Conservation (phyloP, 2,329 filamentous ascomycete species). For the Alternaria infectoria region DNA sequence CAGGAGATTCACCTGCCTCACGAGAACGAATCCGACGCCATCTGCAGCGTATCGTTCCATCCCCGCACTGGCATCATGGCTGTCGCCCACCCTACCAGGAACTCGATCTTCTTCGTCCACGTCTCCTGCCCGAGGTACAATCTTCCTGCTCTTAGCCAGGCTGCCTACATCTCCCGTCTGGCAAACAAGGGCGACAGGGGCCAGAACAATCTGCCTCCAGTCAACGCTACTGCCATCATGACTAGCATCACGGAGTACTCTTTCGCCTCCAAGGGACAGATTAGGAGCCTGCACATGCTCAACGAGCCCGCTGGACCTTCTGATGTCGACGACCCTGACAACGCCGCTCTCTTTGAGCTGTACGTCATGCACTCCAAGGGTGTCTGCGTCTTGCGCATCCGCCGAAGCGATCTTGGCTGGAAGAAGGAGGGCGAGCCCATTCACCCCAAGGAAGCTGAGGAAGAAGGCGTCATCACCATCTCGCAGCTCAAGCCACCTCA, state of each 20-base stretch:
- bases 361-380: slow-evolving; percentile 98
- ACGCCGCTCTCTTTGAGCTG: slow-evolving; percentile 85
- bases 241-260: slow-evolving; percentile 96
- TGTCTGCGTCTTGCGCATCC: slow-evolving; percentile 87
- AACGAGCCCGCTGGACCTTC: slow-evolving; percentile 68
- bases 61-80: slow-evolving; percentile 90
- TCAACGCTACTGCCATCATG: slow-evolving; percentile 95
- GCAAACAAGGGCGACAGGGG: slow-evolving; percentile 55
- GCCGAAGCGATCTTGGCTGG: slow-evolving; percentile 90
- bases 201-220: slow-evolving; percentile 73
- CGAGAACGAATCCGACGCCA: slow-evolving; percentile 94
- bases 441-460: slow-evolving; percentile 75
- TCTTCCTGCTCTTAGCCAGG: slow-evolving; percentile 79
- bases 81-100: slow-evolving; percentile 93
- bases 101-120: slow-evolving; percentile 97
- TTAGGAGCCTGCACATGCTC: slow-evolving; percentile 90
- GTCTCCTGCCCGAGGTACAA: slow-evolving; percentile 93
- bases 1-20: slow-evolving; percentile 97
- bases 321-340: slow-evolving; percentile 64
- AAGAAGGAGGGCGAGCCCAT: slow-evolving; percentile 88
- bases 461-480: slow-evolving; percentile 76
- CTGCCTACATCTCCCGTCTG: slow-evolving; percentile 82
- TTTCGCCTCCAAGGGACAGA: slow-evolving; percentile 81
- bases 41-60: slow-evolving; percentile 96
- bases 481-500: slow-evolving; percentile 63